These are phyloP conservation scores for Aspergillus ochraceus DNA, from an alignment of 2,329 filamentous ascomycete species.

Conservation along the genomic window DNA sequence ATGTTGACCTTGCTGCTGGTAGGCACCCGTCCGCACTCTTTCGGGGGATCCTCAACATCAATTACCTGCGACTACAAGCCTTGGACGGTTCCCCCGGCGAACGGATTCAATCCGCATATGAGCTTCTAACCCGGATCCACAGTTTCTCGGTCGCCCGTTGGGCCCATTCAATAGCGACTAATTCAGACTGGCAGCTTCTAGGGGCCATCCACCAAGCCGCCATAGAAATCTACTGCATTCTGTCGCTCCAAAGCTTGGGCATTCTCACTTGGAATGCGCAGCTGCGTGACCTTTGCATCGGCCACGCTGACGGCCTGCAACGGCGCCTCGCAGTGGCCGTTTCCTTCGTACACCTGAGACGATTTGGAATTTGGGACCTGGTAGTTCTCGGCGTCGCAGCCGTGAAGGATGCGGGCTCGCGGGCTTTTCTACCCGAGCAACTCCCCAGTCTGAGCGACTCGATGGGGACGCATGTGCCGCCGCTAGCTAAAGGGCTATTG, in stretches of 20 bases:
- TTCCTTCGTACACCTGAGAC: conserved; percentile 14
- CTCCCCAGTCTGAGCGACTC: conserved; percentile 27
- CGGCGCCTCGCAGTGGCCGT: conserved; percentile 20
- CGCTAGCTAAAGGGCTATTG: conserved; percentile 32
- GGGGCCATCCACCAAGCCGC: conserved; percentile 33
- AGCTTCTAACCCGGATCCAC: conserved; percentile 27
- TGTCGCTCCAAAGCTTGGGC: conserved; percentile 36
- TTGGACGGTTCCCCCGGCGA: background rate
- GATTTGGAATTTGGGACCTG: conserved; percentile 37
- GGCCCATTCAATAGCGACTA: conserved; percentile 24
- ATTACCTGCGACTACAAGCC: conserved; percentile 33
- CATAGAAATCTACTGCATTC: conserved; percentile 38
- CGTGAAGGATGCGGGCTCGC: conserved; percentile 17
- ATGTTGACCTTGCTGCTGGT: conserved; percentile 33
- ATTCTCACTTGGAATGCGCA: conserved; percentile 23
- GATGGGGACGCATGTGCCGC: conserved; percentile 31
- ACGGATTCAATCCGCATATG: conserved; percentile 15
- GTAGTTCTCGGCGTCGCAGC: conserved; percentile 39
- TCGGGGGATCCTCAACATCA: conserved; percentile 36
- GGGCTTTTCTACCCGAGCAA: conserved; percentile 28
- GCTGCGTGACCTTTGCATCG: conserved; percentile 8
- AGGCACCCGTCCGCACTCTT: conserved; percentile 36
- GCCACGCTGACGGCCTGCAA: background rate
- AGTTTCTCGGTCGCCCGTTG: conserved; percentile 32
- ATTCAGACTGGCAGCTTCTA: conserved; percentile 30